Evolutionary conservation across 768 basidiomycete species (phyloP), one percentile per base, ranked within the genome.

Genomic region (Mycena rebaudengoi): DNA sequence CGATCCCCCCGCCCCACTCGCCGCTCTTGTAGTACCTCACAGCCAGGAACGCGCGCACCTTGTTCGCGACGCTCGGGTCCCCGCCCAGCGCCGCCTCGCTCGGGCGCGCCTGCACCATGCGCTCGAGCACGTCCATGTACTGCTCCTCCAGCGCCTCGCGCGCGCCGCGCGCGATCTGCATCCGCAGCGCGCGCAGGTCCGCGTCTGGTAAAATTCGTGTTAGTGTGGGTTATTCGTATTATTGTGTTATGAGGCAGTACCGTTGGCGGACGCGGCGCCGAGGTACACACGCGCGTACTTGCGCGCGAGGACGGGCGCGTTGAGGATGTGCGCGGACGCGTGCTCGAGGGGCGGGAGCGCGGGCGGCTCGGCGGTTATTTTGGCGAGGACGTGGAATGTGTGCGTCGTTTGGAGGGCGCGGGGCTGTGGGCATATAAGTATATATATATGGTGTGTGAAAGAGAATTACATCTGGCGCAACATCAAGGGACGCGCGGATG

Each of bases 81-180:
- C 97, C 97, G 16, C 97, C 97, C 5, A 99, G 82, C 39, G 85
- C 82, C 1, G 97, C 97, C 68, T 98, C 93, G 54, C 87, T 84
- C 0, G 95, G 94, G 12, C 93, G 81, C 2, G 91, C 85, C 56
- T 93, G 91, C 16, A 99, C 83, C 0, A 91, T 91, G 41, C 90
- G 86, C 60, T 96, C 94, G 52, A 99, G 70, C 21, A 94, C 83
- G 58, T 91, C 88, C 86, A 89, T 91, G 61, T 94, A 94, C 76
- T 97, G 95, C 72, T 92, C 91, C 75, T 98, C 96, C 18, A 98
- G 80, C 13, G 92, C 94, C 62, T 89, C 86, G 33, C 90, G 80
- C 0, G 91, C 90, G 14, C 96, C 97, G 32, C 79, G 82, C 5
- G 91, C 90, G 52, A 98, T 91, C 69, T 92, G 89, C 40, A 83